These are phyloP conservation scores for Linum usitatissimum DNA, from an alignment of 345 rosid genomes.

Conservation along the genomic window DNA sequence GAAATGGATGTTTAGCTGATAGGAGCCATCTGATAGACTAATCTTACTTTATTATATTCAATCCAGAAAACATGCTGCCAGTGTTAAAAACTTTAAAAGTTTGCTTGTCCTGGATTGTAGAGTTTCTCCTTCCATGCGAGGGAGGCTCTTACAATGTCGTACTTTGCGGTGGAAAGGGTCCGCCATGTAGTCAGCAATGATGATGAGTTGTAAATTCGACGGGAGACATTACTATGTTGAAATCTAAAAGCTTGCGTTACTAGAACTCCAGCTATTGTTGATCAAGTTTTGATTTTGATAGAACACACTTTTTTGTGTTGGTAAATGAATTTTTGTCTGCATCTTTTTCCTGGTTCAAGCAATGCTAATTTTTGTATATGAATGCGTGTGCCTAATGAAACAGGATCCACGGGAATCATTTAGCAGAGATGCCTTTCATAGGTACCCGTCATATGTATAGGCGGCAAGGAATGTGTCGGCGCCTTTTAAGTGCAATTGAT, in stretches of 20 bases:
- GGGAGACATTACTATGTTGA: not conserved
- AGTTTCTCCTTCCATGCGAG: not conserved
- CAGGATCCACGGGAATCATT: slow-evolving; percentile 72
- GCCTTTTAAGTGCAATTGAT: slow-evolving; percentile 74
- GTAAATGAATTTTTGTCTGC: no score
- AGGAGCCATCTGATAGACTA: not conserved
- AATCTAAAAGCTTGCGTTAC: no score
- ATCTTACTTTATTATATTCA: not conserved
- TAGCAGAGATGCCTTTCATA: slow-evolving; percentile 98
- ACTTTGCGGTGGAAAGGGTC: not conserved
- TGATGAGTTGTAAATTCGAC: not conserved
- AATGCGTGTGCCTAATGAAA: slow-evolving; percentile 10
- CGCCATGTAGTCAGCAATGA: not conserved
- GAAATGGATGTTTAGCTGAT: not conserved
- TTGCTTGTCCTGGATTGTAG: no score
- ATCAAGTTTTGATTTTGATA: no score
- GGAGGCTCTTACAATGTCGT: not conserved
- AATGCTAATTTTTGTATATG: not conserved
- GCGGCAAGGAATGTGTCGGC: slow-evolving; percentile 94
- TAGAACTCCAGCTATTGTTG: no score
- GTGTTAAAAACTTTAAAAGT: no score
- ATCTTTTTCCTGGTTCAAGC: not conserved
- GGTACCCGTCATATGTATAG: slow-evolving; percentile 80
- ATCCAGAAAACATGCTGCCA: not conserved
- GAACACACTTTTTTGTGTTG: no score